Base-by-base conservation (phyloP, 202 grass and related monocot genomes). In the Brachypodium distachyon region DNA sequence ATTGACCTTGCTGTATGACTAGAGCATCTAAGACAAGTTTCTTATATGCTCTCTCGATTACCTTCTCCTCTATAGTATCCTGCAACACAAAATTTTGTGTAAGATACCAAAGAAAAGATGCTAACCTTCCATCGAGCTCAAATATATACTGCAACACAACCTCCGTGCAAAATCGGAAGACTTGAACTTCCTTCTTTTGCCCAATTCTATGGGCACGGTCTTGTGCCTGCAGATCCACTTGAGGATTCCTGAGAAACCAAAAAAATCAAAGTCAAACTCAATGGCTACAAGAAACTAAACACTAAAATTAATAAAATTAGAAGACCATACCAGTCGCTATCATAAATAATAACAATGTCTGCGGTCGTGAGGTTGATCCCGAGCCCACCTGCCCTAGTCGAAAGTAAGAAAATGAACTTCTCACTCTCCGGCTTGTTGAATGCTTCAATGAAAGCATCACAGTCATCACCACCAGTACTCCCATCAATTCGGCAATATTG, bases 101-200 rank as follows among this genome's bases (percentile, higher is more conserved):
- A 53, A 69, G 26, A 87, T 67, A 67, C n/a, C 13, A 68, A 46
- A 54, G 40, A 54, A 26, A 38, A n/a, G n/a, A 69, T 69, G 25
- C 41, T 66, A 59, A 18, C 51, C 34, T 41, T 77, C 40, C 9
- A 18, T 64, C 48, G n/a, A n/a, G n/a, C 67, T 18, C 6, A n/a
- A 49, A 42, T 25, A 22, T 74, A 61, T n/a, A n/a, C n/a, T n/a
- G n/a, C n/a, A 31, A 25, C 54, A 33, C 68, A 81, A 94, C 94
- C 94, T 97, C 94, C 19, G 94, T 97, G 81, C 94, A 97, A 85
- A 97, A 97, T 36, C 94, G 94, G 58, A 97, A 97, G 53, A 97
- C 94, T 91, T 97, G 95, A 85, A 97, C 95, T 87, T 97, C 95
- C 77, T 97, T 97, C 77, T 92, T 97, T 77, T 97, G 95, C 34